Evolutionary conservation across 2,329 filamentous ascomycete genomes (phyloP), one percentile per base, ranked within the genome.

Genomic region (Xylaria digitata): DNA sequence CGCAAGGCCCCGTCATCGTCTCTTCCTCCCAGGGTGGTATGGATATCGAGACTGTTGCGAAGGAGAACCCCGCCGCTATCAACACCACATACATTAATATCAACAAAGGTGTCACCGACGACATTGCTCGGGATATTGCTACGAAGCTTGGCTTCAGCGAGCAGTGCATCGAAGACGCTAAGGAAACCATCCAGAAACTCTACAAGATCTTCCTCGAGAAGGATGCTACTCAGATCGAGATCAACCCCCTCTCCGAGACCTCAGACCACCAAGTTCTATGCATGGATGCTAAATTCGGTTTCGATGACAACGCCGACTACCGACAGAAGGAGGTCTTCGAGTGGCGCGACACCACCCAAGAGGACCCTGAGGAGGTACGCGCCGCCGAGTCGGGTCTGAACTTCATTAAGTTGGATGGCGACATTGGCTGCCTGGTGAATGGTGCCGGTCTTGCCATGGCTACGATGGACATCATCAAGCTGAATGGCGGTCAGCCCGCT

Each of bases 381-480:
- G 96, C 96, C 76, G 94, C 94, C 77, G 86, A 97, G 87, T 94
- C 90, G 74, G 93, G 93, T 77, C 89, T 99, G 74, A 99, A 99
- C 90, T 99, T 99, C 86, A 99, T 99, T 88, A 99, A 99, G 89
- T 91, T 99, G 69, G 96, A 98, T 79, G 96, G 96, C 80, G 96
- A 99, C 80, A 99, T 99, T 80, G 96, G 96, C 83, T 99, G 96
- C 86, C 87, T 98, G 75, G 96, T 99, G 85, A 99, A 99, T 85
- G 96, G 96, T 80, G 96, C 96, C 77, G 96, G 96, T 85, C 92
- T 99, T 74, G 96, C 96, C 83, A 99, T 99, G 96, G 96, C 96
- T 71, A 99, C 96, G 80, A 99, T 99, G 96, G 96, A 99, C 83
- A 98, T 99, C 82, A 99, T 99, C 89, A 98, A 99, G 90, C 89